Base-by-base conservation (phyloP, 768 basidiomycete genomes). In the Naematelia encephala region DNA sequence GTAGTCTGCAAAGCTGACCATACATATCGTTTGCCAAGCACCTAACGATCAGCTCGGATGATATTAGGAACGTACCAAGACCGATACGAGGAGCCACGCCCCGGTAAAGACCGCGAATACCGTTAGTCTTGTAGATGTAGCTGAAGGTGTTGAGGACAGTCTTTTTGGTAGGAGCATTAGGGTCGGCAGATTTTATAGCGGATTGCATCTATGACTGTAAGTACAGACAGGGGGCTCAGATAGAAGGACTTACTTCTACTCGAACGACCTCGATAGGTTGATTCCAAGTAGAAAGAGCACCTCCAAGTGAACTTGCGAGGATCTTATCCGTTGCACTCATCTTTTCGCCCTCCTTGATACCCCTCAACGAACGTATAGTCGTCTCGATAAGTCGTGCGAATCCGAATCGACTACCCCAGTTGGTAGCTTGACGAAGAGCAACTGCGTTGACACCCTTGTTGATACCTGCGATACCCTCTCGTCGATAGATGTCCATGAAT, bases 281-380 rank as follows among this genome's bases (percentile, higher is more conserved):
- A 78, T 99, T 99, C 96, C 96, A 99, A 53, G 92, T 96, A 12
- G 91, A 94, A 62, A 98, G 80, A 45, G 96, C 93, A 78, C 96
- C 93, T 55, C 81, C 94, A 55, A 97, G 82, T 0, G 87, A 84
- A 16, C 91, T 93, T 5, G 92, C 82, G 29, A 87, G 56, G 68
- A 98, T 91, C 80, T 93, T 97, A 76, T 99, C 96, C 19, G 84
- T 13, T 4, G 89, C 84, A 59, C 85, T 81, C 45, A 90, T 81
- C 64, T 81, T 85, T 13, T 94, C 89, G 30, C 81, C 81, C 61
- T 92, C 89, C 47, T 82, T 79, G 75, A 90, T 88, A 57, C 93
- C 93, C 59, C 85, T 85, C 54, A 86, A 75, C 59, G 83, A 85
- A 50, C 88, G 86, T 74, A 99, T 91, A 30, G 78, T 79, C 46